Percentiles rank a stretch among this genome's conserved stretches.
Conservation (phyloP, 805 yeast genomes). For the Ogataea thermomethanolica region DNA sequence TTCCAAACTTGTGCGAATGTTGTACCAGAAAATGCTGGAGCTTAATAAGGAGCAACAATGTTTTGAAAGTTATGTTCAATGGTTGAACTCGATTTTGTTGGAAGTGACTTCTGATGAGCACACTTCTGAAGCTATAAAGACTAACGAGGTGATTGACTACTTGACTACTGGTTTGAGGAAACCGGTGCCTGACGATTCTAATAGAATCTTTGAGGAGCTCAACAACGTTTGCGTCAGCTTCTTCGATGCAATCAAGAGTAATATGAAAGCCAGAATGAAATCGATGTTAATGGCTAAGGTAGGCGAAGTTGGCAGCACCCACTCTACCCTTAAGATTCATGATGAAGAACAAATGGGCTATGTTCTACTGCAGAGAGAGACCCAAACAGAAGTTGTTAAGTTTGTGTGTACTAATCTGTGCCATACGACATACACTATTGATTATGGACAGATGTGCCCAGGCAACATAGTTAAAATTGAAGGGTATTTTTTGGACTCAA, state of each 20-base stretch:
- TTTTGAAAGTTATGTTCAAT: conserved; percentile 43
- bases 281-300: conserved; percentile 11
- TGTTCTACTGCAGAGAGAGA: conserved; percentile 10
- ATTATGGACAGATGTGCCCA: conserved; percentile 3
- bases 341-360: conserved; percentile 8
- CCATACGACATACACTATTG: conserved; percentile 3
- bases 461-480: conserved; percentile 7
- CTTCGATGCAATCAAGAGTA: conserved; percentile 18
- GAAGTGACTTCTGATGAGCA: conserved; percentile 39
- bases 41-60: conserved; percentile 44
- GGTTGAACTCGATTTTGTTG: conserved; percentile 39
- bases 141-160: conserved; percentile 33
- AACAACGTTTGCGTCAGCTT: conserved; percentile 13
- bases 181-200: conserved; percentile 6
- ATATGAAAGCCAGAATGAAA: conserved; percentile 20
- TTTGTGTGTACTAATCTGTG: conserved; percentile 9
- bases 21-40: conserved; percentile 39
- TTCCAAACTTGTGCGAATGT: conserved; percentile 29
- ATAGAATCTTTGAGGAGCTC: conserved; percentile 12
- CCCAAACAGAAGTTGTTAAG: conserved; percentile 12
- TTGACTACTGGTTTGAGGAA: conserved; percentile 23
- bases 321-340: conserved; percentile 3
- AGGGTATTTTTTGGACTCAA: conserved; percentile 7
- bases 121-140: conserved; percentile 16
- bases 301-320: conserved; percentile 16